Percentiles rank a stretch among this genome's conserved stretches.
These are phyloP conservation scores for Lentinula aciculospora DNA, from an alignment of 768 basidiomycete genomes.

Conservation along the genomic window DNA sequence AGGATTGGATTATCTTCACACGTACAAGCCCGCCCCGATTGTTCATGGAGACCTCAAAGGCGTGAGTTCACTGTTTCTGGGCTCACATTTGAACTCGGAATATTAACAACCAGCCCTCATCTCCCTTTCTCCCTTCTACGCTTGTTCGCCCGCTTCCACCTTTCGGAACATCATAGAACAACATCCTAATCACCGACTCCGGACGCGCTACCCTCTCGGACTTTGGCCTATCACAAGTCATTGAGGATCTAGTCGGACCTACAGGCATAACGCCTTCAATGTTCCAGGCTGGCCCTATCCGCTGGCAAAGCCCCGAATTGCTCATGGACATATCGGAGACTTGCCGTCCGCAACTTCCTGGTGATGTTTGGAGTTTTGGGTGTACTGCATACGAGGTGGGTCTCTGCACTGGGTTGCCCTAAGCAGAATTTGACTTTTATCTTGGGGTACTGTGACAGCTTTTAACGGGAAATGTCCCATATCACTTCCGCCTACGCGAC, in stretches of 20 bases:
- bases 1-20: conserved; percentile 40
- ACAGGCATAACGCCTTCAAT: conserved; percentile 23
- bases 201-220: conserved; percentile 37
- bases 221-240: conserved; percentile 35
- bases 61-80: not conserved
- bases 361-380: conserved; percentile 30
- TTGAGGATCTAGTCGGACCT: conserved; percentile 22
- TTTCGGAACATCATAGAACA: conserved; percentile 23
- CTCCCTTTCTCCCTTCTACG: not conserved
- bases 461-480: conserved; percentile 21
- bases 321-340: conserved; percentile 20
- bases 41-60: conserved; percentile 13
- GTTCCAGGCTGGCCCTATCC: conserved; percentile 22
- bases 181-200: conserved; percentile 37
- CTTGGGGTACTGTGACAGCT: conserved; percentile 12
- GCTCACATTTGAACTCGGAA: not conserved
- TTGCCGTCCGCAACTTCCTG: conserved; percentile 15
- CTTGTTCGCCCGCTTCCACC: not conserved
- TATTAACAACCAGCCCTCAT: not conserved
- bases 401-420: too few relatives aligned
- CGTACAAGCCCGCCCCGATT: conserved; percentile 26
- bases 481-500: conserved; percentile 19
- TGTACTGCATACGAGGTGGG: conserved; percentile 29
- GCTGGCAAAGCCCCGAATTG: conserved; percentile 30
- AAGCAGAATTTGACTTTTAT: not conserved